Evolutionary conservation across 2,329 filamentous ascomycete genomes (phyloP).

Genomic region (Pseudopithomyces maydicus): DNA sequence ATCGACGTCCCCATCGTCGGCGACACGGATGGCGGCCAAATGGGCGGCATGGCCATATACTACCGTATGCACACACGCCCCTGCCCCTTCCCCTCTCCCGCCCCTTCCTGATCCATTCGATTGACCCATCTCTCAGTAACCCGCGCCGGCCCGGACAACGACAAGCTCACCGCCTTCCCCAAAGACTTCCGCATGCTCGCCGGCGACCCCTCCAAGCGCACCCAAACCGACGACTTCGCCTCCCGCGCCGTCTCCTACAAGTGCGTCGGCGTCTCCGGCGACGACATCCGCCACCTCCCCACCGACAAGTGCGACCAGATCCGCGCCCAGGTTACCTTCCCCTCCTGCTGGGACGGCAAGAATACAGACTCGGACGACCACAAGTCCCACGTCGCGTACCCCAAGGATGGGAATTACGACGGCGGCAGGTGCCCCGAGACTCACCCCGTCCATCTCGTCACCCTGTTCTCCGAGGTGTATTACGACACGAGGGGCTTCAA

Average conservation of each 20-base stretch:
- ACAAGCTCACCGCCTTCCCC: slow-evolving; percentile 73
- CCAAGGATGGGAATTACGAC: slow-evolving; percentile 50
- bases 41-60: slow-evolving; percentile 73
- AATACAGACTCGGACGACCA: slow-evolving; percentile 63
- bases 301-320: slow-evolving; percentile 68
- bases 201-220: slow-evolving; percentile 66
- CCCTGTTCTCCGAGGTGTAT: slow-evolving; percentile 64
- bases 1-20: slow-evolving; percentile 65
- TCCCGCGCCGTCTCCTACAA: slow-evolving; percentile 60
- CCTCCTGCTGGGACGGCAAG: slow-evolving; percentile 72
- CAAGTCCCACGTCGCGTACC: slow-evolving; percentile 68
- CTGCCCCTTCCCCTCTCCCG: neutral
- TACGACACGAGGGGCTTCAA: slow-evolving; percentile 57
- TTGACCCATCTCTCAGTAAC: slow-evolving; percentile 33
- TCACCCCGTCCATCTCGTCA: slow-evolving; percentile 61
- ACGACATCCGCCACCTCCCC: slow-evolving; percentile 65
- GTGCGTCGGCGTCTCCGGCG: slow-evolving; percentile 54
- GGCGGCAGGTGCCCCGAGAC: slow-evolving; percentile 58
- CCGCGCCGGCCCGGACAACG: slow-evolving; percentile 59
- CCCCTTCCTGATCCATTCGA: neutral
- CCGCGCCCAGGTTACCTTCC: slow-evolving; percentile 72
- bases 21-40: slow-evolving; percentile 47
- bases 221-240: slow-evolving; percentile 52
- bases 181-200: slow-evolving; percentile 72
- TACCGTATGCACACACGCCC: slow-evolving; percentile 56